Evolutionary conservation across 2,329 filamentous ascomycete species (phyloP).

Genomic region (Parastagonospora nodorum): DNA sequence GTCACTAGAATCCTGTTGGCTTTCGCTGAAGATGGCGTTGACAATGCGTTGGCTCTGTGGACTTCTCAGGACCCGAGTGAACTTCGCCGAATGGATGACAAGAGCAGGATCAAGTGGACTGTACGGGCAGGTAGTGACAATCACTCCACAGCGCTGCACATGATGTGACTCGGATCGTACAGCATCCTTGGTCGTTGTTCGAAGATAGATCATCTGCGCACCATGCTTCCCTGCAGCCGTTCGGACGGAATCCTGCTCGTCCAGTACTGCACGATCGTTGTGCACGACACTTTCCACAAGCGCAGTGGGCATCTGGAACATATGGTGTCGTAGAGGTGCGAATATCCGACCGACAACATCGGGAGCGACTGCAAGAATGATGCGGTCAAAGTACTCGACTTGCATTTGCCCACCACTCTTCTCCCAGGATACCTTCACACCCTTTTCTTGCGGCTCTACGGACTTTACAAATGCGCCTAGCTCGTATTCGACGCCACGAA

Average conservation of each 20-base stretch:
- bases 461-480: constrained; percentile 48
- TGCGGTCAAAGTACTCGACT: constrained; percentile 54
- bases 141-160: constrained; percentile 55
- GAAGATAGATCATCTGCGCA: constrained; percentile 38
- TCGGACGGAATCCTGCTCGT: background rate
- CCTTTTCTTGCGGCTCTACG: constrained; percentile 36
- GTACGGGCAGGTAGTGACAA: constrained; percentile 60
- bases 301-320: constrained; percentile 55
- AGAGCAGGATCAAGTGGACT: constrained; percentile 46
- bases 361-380: constrained; percentile 61
- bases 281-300: constrained; percentile 57
- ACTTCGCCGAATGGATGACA: constrained; percentile 53
- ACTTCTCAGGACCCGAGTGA: constrained; percentile 60
- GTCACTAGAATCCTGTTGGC: constrained; percentile 1
- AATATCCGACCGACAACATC: constrained; percentile 59
- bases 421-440: constrained; percentile 46
- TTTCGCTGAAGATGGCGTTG: constrained; percentile 51
- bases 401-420: constrained; percentile 14
- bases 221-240: background rate
- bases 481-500: constrained; percentile 49
- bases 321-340: constrained; percentile 44
- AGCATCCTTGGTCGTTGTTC: constrained; percentile 37
- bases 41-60: constrained; percentile 55
- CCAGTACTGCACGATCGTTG: constrained; percentile 35
- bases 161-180: constrained; percentile 59